Percentiles rank a stretch among this genome's conserved stretches.
Conservation (phyloP, 352 stramenopile species). For the Phytophthora ohioensis region DNA sequence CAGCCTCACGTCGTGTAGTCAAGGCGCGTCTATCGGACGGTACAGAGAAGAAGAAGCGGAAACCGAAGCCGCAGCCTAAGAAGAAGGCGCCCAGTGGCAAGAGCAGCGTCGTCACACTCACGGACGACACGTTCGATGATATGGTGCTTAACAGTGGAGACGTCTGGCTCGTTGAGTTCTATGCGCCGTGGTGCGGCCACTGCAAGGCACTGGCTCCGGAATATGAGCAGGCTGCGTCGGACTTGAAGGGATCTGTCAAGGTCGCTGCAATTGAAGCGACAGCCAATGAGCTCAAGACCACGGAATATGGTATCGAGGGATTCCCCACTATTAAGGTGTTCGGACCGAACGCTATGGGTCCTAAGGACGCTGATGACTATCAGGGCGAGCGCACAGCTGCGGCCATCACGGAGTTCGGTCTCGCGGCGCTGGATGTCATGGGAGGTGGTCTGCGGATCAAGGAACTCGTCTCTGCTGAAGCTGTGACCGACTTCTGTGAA, state of each 20-base stretch:
- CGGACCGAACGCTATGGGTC: constrained; percentile 64
- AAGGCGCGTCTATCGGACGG: constrained; percentile 80
- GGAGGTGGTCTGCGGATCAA: constrained; percentile 83
- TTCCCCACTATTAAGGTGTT: constrained; percentile 98
- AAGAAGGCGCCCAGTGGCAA: constrained; percentile 54
- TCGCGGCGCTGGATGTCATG: constrained; percentile 75
- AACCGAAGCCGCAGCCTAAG: constrained; percentile 51
- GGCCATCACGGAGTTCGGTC: constrained; percentile 83
- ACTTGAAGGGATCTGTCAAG: constrained; percentile 90
- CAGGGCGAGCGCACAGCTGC: constrained; percentile 85
- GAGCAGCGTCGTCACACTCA: constrained; percentile 89
- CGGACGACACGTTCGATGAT: constrained; percentile 92
- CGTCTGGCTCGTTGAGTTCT: constrained; percentile 94
- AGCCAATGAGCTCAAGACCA: constrained; percentile 90
- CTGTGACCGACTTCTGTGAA: constrained; percentile 85
- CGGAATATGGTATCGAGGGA: constrained; percentile 90
- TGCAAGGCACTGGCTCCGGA: constrained; percentile 93
- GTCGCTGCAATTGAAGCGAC: constrained; percentile 94
- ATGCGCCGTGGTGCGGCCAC: constrained; percentile 94
- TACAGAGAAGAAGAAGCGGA: constrained; percentile 53
- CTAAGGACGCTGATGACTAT: constrained; percentile 83
- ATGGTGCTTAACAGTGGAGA: constrained; percentile 92
- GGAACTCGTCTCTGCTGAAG: constrained; percentile 72
- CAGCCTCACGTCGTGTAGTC: constrained; percentile 76
- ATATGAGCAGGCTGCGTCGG: constrained; percentile 91